Conservation (phyloP, 352 stramenopile species). For the Phytophthora pistaciae region DNA sequence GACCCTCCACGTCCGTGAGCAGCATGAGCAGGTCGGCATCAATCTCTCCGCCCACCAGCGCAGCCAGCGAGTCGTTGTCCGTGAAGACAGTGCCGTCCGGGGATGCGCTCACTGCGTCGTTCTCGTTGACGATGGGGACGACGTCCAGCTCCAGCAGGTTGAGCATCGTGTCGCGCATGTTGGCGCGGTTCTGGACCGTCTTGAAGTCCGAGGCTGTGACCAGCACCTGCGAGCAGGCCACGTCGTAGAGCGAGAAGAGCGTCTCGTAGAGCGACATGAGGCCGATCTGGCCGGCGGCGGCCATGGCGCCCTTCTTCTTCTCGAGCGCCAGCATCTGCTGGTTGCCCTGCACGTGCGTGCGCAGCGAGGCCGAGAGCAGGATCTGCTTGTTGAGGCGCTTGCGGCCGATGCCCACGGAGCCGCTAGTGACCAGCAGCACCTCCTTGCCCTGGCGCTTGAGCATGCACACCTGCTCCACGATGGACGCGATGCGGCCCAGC, state of each 20-base stretch:
- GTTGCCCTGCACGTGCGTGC: constrained; percentile 89
- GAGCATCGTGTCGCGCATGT: constrained; percentile 91
- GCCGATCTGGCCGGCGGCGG: constrained; percentile 96
- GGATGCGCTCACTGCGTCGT: constrained; percentile 95
- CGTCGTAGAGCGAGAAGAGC: constrained; percentile 96
- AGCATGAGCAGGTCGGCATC: constrained; percentile 95
- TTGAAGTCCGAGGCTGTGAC: constrained; percentile 88
- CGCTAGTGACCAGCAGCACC: constrained; percentile 90
- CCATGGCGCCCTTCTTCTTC: constrained; percentile 89
- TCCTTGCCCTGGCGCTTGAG: constrained; percentile 93
- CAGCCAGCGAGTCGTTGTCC: constrained; percentile 96
- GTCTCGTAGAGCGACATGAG: constrained; percentile 98
- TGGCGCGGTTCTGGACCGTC: constrained; percentile 83
- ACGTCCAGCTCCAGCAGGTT: constrained; percentile 96
- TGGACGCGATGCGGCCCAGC: constrained; percentile 90
- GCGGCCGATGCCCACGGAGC: constrained; percentile 95
- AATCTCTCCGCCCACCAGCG: constrained; percentile 91
- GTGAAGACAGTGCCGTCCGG: constrained; percentile 91
- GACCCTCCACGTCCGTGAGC: constrained; percentile 97
- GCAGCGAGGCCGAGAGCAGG: constrained; percentile 86
- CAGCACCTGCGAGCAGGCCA: constrained; percentile 94
- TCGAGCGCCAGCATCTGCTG: constrained; percentile 92
- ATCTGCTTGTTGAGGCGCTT: constrained; percentile 95
- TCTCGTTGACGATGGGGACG: constrained; percentile 99
- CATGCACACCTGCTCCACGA: constrained; percentile 95